A percentile compares a stretch with the other conserved stretches of the same genome.
Conservation (phyloP, 2,329 filamentous ascomycete genomes). For the Cladosporium sp. region DNA sequence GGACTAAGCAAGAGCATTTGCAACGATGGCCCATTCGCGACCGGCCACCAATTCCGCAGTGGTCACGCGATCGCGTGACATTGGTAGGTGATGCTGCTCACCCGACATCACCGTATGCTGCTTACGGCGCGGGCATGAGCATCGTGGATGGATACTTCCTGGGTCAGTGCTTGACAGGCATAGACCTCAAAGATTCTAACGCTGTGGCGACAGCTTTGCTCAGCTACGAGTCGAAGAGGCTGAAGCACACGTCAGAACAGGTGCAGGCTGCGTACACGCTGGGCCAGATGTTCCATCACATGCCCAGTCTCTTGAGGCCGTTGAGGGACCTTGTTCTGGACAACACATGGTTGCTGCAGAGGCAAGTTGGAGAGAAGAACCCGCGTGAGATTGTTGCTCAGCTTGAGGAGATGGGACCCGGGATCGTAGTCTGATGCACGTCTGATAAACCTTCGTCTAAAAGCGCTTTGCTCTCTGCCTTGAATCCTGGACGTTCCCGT, state of each 20-base stretch:
- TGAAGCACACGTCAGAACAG: not conserved
- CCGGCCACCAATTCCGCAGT: slow-evolving; percentile 36
- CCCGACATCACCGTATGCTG: slow-evolving; percentile 32
- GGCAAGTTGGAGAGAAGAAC: not conserved
- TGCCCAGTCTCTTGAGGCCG: not conserved
- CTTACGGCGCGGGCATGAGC: not conserved
- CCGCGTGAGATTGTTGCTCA: not conserved
- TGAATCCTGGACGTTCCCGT: no score
- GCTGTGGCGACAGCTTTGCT: not conserved
- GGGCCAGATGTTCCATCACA: slow-evolving; percentile 5
- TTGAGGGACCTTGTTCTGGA: not conserved
- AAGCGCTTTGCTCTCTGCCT: no score
- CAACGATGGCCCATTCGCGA: slow-evolving; percentile 46
- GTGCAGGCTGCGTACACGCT: not conserved
- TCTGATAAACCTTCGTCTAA: no score
- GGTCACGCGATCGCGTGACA: slow-evolving; percentile 28
- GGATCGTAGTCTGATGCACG: not conserved
- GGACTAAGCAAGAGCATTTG: slow-evolving; percentile 34
- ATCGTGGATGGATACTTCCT: not conserved
- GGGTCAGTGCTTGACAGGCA: not conserved
- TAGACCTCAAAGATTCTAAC: not conserved
- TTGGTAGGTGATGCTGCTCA: slow-evolving; percentile 38
- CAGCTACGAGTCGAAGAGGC: not conserved
- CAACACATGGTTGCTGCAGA: not conserved
- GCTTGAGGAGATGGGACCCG: not conserved